Evolutionary conservation across 176 grass and related monocot genomes (phyloP).

Genomic region (Rhynchospora tenuis): DNA sequence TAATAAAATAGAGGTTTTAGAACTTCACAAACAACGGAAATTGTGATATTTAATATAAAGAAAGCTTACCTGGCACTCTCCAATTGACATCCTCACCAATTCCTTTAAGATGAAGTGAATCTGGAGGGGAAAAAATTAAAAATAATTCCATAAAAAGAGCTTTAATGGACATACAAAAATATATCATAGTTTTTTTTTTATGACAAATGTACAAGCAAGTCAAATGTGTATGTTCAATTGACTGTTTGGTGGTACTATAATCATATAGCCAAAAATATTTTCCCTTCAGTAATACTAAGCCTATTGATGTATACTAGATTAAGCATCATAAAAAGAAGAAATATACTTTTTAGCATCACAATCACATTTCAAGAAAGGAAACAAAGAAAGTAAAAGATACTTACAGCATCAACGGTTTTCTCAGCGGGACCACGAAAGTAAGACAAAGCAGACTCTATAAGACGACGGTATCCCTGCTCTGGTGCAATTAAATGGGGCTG

Average conservation of each 20-base stretch:
- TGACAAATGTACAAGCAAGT: background rate
- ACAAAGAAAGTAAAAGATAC: background rate
- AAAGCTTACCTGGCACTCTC: conserved; percentile 50
- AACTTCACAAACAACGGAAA: background rate
- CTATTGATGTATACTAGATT: background rate
- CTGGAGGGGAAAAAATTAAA: conserved; percentile 19
- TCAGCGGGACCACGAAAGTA: conserved; percentile 67
- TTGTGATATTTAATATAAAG: background rate
- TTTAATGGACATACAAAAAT: background rate
- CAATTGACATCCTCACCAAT: conserved; percentile 59
- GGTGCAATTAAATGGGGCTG: conserved; percentile 77
- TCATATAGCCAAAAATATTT: background rate
- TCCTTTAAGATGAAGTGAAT: conserved; percentile 57
- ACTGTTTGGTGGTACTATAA: background rate
- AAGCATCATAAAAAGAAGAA: background rate
- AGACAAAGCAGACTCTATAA: conserved; percentile 38
- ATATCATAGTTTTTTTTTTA: background rate
- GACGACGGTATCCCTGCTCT: conserved; percentile 61
- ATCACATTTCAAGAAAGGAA: background rate
- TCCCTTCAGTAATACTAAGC: background rate
- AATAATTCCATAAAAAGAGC: background rate
- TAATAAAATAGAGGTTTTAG: background rate
- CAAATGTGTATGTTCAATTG: background rate
- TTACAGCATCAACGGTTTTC: conserved; percentile 64
- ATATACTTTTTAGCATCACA: too few species aligned